phyloP scores from a whole-genome alignment of 352 stramenopile genomes.

The Peronospora tabacina region DNA sequence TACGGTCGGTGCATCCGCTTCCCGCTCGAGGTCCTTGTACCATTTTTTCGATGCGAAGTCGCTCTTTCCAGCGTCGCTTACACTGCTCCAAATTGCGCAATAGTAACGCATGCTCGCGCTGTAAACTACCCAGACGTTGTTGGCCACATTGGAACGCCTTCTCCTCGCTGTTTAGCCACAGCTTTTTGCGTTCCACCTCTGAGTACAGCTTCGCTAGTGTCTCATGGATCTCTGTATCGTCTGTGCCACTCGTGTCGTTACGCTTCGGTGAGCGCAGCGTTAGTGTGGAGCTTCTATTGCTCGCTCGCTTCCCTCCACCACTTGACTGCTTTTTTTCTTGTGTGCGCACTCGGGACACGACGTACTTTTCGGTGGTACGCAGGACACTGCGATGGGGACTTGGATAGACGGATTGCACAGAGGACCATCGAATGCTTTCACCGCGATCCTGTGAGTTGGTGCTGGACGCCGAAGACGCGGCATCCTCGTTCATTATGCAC shows the following conservation, averaged over 20 bases:
- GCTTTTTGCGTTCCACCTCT: conserved; percentile 29
- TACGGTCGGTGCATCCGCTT: conserved; percentile 5
- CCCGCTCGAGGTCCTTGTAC: conserved; percentile 20
- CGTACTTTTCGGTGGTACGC: conserved; percentile 29
- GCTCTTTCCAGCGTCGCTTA: conserved; percentile 29
- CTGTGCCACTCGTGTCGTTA: background rate
- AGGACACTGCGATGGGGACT: conserved; percentile 4
- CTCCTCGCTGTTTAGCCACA: conserved; percentile 32
- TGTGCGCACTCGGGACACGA: conserved; percentile 24
- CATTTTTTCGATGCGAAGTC: conserved; percentile 28
- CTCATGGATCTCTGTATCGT: conserved; percentile 29
- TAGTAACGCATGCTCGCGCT: conserved; percentile 36
- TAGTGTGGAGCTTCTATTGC: conserved; percentile 6
- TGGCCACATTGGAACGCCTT: conserved; percentile 25
- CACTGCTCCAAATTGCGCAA: conserved; percentile 34
- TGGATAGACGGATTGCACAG: background rate
- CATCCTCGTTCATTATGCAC: conserved; percentile 19
- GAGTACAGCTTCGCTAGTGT: conserved; percentile 24
- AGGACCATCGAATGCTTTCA: conserved; percentile 12
- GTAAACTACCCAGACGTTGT: conserved; percentile 22
- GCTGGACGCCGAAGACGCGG: conserved; percentile 19
- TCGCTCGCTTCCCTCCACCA: conserved; percentile 2
- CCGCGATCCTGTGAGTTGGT: conserved; percentile 4
- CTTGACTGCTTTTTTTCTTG: conserved; percentile 20
- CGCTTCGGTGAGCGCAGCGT: conserved; percentile 6